These are phyloP conservation scores for Camellia lanceoleosa DNA, from an alignment of 148 eudicot species.

Conservation along the genomic window DNA sequence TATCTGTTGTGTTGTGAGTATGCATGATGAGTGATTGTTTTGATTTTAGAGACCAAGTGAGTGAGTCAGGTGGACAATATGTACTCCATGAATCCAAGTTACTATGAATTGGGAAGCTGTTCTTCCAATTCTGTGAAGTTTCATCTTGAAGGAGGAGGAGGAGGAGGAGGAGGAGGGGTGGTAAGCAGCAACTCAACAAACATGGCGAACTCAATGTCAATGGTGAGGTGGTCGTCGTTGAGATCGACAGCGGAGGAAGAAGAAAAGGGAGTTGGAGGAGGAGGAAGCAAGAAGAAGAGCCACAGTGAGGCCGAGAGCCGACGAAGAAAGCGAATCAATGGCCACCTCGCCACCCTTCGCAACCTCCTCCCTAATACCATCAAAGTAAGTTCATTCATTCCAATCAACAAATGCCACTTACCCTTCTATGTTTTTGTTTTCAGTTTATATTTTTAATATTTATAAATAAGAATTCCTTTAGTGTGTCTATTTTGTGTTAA, in stretches of 20 bases:
- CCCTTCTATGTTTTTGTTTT: too few relatives aligned
- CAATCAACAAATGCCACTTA: too few relatives aligned
- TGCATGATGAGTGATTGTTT: background rate
- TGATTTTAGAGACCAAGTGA: background rate
- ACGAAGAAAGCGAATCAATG: constrained; percentile 76
- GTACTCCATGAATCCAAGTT: constrained; percentile 27
- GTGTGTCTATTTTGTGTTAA: too few relatives aligned
- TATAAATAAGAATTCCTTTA: too few relatives aligned
- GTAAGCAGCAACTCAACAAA: background rate
- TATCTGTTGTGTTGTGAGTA: too few relatives aligned
- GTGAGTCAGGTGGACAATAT: background rate
- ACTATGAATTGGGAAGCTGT: constrained; percentile 38
- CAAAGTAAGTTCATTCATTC: constrained; percentile 47
- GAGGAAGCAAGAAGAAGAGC: constrained; percentile 46
- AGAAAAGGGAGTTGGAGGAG: constrained; percentile 61
- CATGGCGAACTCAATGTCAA: background rate
- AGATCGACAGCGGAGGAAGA: constrained; percentile 37
- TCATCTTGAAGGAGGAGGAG: constrained; percentile 16
- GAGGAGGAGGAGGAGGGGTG: constrained; percentile 26
- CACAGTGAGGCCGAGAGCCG: constrained; percentile 90
- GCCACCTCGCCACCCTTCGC: constrained; percentile 76
- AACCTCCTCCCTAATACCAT: constrained; percentile 61
- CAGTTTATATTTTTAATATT: background rate
- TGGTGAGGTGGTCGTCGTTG: constrained; percentile 10
- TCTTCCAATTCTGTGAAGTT: constrained; percentile 31